Base-by-base conservation (phyloP, 1,139 yeast genomes). In the Blastobotrys ciferrii region DNA sequence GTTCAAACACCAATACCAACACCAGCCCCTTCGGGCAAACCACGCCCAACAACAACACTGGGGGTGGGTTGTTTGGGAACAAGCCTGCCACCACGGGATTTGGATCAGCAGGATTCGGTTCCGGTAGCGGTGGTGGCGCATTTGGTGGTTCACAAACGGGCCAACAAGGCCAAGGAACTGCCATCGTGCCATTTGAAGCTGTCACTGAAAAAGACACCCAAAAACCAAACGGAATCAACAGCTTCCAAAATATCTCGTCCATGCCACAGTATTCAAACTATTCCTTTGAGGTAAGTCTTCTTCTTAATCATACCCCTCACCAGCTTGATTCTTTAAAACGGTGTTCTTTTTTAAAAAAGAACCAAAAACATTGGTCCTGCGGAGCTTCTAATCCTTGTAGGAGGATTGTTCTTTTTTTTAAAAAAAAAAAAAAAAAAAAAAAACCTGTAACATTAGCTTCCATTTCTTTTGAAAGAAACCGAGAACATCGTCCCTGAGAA, bases 211-310 rank as follows among this genome's bases (percentile, higher is more conserved):
- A 86, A 63, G 98, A 92, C 60, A 68, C 81, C 73, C 54, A 61
- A 6, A 61, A 60, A 14, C 55, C 61, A 11, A 44, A 55, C 13
- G 52, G 46, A 15, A 51, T 48, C n/a, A 58, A 77, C 1, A 78
- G 80, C 31, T 92, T 76, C 67, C 89, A 91, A 64, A 82, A 82
- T 59, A 82, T 94, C 54, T 74, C 86, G 17, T 78, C 87, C 38
- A 91, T 92, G 98, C 96, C 95, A 12, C 95, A 88, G 62, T 92
- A 92, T 65, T 76, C 77, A 57, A 82, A 82, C 60, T 87, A 70
- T 60, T 86, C 96, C 0, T 79, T 84, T 61, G 97, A 91, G 66
- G 48, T 45, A 35, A 33, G 48, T 37, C 5, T 9, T 6, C 9
- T 5, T 5, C 9, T 9, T 23, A 6, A 23, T 23, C 9, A 23